Base-by-base conservation (phyloP, 169 alveolate species). In the Plasmodium gonderi region DNA sequence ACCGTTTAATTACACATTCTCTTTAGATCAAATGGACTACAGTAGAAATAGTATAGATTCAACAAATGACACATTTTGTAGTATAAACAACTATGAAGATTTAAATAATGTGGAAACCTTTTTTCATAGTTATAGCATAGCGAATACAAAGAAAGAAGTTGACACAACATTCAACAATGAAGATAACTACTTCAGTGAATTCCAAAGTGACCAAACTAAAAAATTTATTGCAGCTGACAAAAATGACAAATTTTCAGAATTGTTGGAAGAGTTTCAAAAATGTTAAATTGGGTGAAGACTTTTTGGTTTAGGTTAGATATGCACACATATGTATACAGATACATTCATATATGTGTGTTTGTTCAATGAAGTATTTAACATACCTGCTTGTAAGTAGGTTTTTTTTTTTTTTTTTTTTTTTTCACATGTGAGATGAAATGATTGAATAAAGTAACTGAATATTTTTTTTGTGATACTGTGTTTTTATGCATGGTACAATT, bases 201-300 rank as follows among this genome's bases (percentile, higher is more conserved):
- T 26, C 31, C 42, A 74, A 1, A 33, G 26, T 7, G 20, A 26
- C 42, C 31, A 17, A 17, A n/a, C 45, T 26, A 26, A 51, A 9
- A 72, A 85, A 17, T 51, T 75, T 12, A 85, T 85, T 23, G 51
- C 87, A 51, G 47, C 94, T 20, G 94, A 90, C n/a, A 90, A 90
- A 45, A 90, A 78, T 78, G 91, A 90, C 38, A 90, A 90, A 29
- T 90, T 90, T 78, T 76, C 94, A 12, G 94, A 90, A 42, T 45
- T 90, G 17, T 69, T 90, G 8, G 94, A 90, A 9, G 94, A 90
- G 68, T 90, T 90, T 69, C 94, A 90, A 26, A 90, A 90, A 12
- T 33, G 47, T 9, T 78, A 79, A 2, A 78, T 76, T 38, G 17
- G 79, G 23, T 76, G 40, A 65, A 45, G 23, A 17, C 38, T 47